These are phyloP conservation scores for Solanum clarkiae DNA, from an alignment of 257 asterid species.

Conservation along the genomic window DNA sequence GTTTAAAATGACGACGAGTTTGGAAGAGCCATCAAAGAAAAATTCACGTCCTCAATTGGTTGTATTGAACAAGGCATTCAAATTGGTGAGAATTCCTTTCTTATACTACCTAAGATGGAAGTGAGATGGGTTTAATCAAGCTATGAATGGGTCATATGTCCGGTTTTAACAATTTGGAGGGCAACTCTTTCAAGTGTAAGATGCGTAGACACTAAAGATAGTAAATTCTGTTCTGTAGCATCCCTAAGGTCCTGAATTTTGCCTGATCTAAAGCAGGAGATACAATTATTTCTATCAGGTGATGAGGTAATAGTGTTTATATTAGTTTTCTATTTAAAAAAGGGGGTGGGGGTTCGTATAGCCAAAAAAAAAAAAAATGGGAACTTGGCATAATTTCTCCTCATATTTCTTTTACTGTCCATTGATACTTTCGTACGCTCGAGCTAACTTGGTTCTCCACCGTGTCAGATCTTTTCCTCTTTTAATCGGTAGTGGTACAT, in stretches of 20 bases:
- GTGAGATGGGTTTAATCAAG: background rate
- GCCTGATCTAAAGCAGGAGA: background rate
- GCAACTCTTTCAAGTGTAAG: background rate
- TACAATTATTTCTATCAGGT: background rate
- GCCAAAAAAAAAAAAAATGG: background rate
- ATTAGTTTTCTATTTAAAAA: background rate
- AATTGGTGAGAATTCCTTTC: constrained; percentile 34
- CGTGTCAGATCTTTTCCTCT: background rate
- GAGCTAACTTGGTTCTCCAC: background rate
- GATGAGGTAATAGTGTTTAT: background rate
- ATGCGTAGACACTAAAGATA: background rate
- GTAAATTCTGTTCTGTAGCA: background rate
- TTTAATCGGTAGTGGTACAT: background rate
- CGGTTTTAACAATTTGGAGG: background rate
- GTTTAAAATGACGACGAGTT: constrained; percentile 11
- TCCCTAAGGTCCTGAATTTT: background rate
- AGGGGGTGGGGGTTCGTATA: background rate
- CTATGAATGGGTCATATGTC: background rate
- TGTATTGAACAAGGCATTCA: constrained; percentile 42
- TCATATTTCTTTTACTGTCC: background rate
- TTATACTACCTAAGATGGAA: background rate
- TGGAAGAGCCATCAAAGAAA: constrained; percentile 29
- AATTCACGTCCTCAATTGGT: constrained; percentile 36
- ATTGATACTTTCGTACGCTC: background rate
- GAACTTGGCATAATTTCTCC: background rate